These are phyloP conservation scores for Colletotrichum tropicale DNA, from an alignment of 2,329 filamentous ascomycete species.

Conservation along the genomic window DNA sequence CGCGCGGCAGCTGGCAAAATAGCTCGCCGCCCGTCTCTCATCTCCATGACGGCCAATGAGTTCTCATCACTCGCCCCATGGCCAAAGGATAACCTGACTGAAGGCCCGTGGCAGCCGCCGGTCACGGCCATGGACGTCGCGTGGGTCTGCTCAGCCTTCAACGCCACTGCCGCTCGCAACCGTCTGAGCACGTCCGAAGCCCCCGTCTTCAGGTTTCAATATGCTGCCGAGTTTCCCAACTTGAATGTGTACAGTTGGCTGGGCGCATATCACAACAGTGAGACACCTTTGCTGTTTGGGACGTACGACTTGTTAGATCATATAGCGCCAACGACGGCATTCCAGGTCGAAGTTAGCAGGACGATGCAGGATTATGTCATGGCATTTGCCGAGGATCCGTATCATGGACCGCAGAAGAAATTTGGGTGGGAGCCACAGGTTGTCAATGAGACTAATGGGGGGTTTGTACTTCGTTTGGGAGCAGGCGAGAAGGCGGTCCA, in stretches of 20 bases:
- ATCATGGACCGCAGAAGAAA: conserved; percentile 23
- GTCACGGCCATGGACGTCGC: conserved; percentile 22
- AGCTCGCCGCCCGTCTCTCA: conserved; percentile 31
- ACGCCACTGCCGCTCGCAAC: conserved; percentile 30
- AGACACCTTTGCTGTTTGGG: conserved; percentile 42
- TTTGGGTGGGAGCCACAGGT: conserved; percentile 23
- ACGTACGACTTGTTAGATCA: conserved; percentile 32
- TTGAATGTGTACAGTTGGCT: conserved; percentile 41
- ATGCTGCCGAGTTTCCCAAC: conserved; percentile 45
- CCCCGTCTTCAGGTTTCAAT: conserved; percentile 42
- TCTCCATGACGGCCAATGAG: conserved; percentile 38
- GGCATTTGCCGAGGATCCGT: conserved; percentile 29
- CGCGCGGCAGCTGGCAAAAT: conserved; percentile 26
- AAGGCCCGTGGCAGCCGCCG: conserved; percentile 26
- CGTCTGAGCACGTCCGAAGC: conserved; percentile 21
- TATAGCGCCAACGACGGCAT: conserved; percentile 26
- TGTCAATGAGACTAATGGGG: conserved; percentile 23
- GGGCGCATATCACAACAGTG: conserved; percentile 44
- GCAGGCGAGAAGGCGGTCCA: conserved; percentile 22
- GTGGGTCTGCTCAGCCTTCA: conserved; percentile 30
- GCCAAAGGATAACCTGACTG: conserved; percentile 30
- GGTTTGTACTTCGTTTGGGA: conserved; percentile 14
- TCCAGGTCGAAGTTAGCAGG: conserved; percentile 26
- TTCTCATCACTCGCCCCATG: conserved; percentile 29
- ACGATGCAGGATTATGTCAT: conserved; percentile 31